phyloP scores from a whole-genome alignment of 768 basidiomycete species.

The Lyophyllum semitale region DNA sequence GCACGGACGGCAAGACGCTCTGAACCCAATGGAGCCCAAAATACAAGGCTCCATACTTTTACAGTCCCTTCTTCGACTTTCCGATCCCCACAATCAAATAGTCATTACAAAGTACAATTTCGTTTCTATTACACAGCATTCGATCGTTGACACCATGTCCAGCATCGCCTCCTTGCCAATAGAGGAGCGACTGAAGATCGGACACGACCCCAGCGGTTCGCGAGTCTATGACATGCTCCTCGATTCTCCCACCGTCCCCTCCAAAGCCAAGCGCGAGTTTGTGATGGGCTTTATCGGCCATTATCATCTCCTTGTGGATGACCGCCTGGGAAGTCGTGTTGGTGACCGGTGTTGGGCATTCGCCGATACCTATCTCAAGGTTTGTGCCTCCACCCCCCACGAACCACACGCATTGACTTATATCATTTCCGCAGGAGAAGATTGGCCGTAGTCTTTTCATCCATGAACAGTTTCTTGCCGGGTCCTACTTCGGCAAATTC shows the following conservation, averaged over 20 bases:
- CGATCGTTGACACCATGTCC: slow-evolving; percentile 4
- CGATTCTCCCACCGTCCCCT: slow-evolving; percentile 63
- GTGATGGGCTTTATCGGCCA: slow-evolving; percentile 76
- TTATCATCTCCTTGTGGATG: slow-evolving; percentile 81
- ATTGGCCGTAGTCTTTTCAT: slow-evolving; percentile 80
- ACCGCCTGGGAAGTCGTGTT: slow-evolving; percentile 88
- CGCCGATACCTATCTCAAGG: slow-evolving; percentile 92
- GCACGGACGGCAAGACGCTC: slow-evolving; percentile 16
- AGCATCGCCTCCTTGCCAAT: slow-evolving; percentile 63
- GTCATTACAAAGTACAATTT: slow-evolving; percentile 67
- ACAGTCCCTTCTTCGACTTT: slow-evolving; percentile 77
- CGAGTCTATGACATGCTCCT: slow-evolving; percentile 81
- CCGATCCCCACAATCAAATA: slow-evolving; percentile 63
- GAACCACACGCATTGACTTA: slow-evolving; percentile 3
- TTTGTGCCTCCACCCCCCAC: slow-evolving; percentile 30
- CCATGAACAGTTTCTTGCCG: slow-evolving; percentile 70
- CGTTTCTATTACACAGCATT: slow-evolving; percentile 6
- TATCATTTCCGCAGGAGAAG: slow-evolving; percentile 65
- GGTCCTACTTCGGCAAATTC: slow-evolving; percentile 85
- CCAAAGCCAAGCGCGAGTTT: slow-evolving; percentile 68
- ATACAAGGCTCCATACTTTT: slow-evolving; percentile 85
- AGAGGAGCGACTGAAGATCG: slow-evolving; percentile 56
- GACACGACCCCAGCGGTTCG: slow-evolving; percentile 62
- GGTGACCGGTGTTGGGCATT: slow-evolving; percentile 90
- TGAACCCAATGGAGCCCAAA: slow-evolving; percentile 57